Conservation (phyloP, 2,329 filamentous ascomycete genomes). For the Cryphonectria nitschkei region DNA sequence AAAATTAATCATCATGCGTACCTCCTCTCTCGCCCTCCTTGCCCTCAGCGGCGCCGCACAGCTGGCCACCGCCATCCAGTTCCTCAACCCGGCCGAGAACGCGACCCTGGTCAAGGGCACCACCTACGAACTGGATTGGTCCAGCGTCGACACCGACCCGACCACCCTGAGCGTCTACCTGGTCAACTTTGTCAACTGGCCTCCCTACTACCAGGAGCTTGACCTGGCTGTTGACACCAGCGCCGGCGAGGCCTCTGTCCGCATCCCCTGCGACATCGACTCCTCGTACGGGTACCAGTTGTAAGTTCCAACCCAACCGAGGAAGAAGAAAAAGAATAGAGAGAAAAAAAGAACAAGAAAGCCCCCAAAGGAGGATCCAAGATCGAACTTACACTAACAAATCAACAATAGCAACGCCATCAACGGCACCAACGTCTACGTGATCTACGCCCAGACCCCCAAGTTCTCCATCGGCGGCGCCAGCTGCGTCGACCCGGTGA, state of each 20-base stretch:
- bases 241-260: constrained; percentile 39
- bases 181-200: constrained; percentile 50
- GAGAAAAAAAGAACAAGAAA: not conserved
- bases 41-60: constrained; percentile 38
- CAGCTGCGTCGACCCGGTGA: constrained; percentile 35
- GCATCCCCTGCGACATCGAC: constrained; percentile 43
- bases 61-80: constrained; percentile 39
- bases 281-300: constrained; percentile 46
- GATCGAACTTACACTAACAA: not conserved
- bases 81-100: constrained; percentile 40
- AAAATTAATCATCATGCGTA: constrained; percentile 3
- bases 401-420: constrained; percentile 42
- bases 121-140: constrained; percentile 41
- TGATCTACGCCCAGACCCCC: constrained; percentile 47
- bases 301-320: constrained; percentile 26
- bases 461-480: constrained; percentile 42
- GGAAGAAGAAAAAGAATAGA: too few species aligned
- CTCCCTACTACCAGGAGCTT: constrained; percentile 44
- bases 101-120: constrained; percentile 43
- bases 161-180: constrained; percentile 45
- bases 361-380: too few species aligned
- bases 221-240: constrained; percentile 41
- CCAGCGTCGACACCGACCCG: constrained; percentile 46
- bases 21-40: not conserved
- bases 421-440: constrained; percentile 49